Evolutionary conservation across 2,329 filamentous ascomycete species (phyloP), one percentile per base, ranked within the genome.

Genomic region (Metarhizium anisopliae): DNA sequence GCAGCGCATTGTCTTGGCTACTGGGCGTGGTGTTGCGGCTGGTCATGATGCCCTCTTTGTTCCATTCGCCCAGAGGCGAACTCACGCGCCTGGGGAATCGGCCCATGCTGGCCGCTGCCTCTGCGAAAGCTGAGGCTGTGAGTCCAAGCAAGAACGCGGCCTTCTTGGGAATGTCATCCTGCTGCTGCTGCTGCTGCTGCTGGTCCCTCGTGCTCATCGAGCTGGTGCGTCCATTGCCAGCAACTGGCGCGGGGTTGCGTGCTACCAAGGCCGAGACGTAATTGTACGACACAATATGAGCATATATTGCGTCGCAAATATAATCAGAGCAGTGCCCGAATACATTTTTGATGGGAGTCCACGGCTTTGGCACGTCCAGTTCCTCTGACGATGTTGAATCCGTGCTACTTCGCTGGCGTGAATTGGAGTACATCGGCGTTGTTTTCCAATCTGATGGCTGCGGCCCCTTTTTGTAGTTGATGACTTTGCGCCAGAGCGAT

Each of bases 251-350:
- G 7, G 67, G 59, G 52, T 55, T 58, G 56, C 63, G 59, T 36
- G 63, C 62, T 30, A 68, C 62, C 42, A 71, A 63, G n/a, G 63
- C 64, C 8, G 67, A 68, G 51, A 84, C 70, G 67, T 84, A 84
- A 66, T 83, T 84, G 66, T 80, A 83, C 0, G 78, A 80, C 4
- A 84, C 67, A 8, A 84, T 70, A 61, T 84, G 80, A 0, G 81
- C 81, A 61, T 83, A 84, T 6, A 84, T 66, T 0, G 80, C 78
- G 53, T 84, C 79, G 62, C 80, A 82, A 6, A 83, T 74, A 60
- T 79, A 77, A 58, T 81, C 77, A 2, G 77, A 76, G 25, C 75
- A 80, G 2, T 67, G 61, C 0, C 77, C 74, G 62, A 84, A 83
- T 52, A 84, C 74, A 54, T 74, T 75, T 58, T 75, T 73, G 56